Evolutionary conservation across 2,329 filamentous ascomycete species (phyloP).

Genomic region (Beauveria pseudobassiana): DNA sequence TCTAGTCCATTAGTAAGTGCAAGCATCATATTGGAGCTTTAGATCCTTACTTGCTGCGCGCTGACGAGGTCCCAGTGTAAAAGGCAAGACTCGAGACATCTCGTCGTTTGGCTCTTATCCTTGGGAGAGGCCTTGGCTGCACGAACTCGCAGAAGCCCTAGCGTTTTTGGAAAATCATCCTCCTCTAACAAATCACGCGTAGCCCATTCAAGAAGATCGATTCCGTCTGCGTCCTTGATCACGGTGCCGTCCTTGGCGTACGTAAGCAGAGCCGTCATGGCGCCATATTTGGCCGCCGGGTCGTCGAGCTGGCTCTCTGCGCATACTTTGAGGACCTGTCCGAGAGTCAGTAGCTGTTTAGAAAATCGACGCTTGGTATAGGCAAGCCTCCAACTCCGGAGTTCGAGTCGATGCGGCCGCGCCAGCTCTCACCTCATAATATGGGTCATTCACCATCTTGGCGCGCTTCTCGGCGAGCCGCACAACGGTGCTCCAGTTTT

Average conservation of each 20-base stretch:
- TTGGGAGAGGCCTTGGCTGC: slow-evolving; percentile 47
- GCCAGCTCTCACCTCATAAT: slow-evolving; percentile 41
- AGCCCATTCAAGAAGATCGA: slow-evolving; percentile 51
- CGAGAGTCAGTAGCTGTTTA: not conserved
- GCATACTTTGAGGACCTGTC: slow-evolving; percentile 38
- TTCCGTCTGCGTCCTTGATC: slow-evolving; percentile 40
- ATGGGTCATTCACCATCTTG: slow-evolving; percentile 43
- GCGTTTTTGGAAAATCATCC: slow-evolving; percentile 36
- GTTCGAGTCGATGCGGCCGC: not conserved
- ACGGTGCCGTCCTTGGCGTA: slow-evolving; percentile 38
- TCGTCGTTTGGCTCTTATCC: slow-evolving; percentile 32
- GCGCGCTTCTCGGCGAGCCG: slow-evolving; percentile 46
- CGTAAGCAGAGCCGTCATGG: slow-evolving; percentile 36
- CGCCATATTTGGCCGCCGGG: slow-evolving; percentile 36
- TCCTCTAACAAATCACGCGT: slow-evolving; percentile 30
- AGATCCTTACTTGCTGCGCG: slow-evolving; percentile 43
- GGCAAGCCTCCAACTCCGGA: not conserved
- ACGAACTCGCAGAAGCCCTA: slow-evolving; percentile 42
- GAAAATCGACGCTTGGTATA: not conserved
- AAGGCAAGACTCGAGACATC: slow-evolving; percentile 45
- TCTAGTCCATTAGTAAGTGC: slow-evolving; percentile 27
- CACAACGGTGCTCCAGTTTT: slow-evolving; percentile 44
- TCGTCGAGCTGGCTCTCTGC: slow-evolving; percentile 47
- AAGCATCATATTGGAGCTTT: not conserved
- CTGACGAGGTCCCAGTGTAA: slow-evolving; percentile 48